Evolutionary conservation across 306 rosid species (phyloP).

Genomic region (Acacia crassicarpa): DNA sequence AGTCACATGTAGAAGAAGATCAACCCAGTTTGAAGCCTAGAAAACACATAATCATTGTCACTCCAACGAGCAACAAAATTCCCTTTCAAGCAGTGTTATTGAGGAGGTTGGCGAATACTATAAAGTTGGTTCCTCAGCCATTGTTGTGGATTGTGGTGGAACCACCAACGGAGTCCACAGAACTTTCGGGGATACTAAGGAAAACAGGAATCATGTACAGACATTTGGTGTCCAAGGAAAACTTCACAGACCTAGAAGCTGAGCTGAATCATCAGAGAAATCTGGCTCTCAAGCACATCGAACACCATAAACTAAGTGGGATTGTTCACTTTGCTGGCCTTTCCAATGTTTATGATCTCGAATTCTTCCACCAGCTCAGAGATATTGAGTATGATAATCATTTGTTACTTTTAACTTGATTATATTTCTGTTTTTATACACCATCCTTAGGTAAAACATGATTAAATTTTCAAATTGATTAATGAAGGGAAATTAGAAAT

Average conservation of each 20-base stretch:
- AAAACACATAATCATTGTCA: constrained; percentile 68
- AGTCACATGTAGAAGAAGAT: not conserved
- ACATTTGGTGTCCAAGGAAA: constrained; percentile 76
- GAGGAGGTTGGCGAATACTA: constrained; percentile 79
- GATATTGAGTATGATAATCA: constrained; percentile 65
- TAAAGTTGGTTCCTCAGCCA: constrained; percentile 69
- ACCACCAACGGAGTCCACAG: constrained; percentile 47
- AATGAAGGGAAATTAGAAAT: not conserved
- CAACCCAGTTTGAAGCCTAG: constrained; percentile 40
- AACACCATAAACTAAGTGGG: constrained; percentile 76
- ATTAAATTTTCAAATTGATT: constrained; percentile 2
- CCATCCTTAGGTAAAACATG: not conserved
- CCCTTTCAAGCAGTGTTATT: constrained; percentile 52
- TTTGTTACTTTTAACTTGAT: not conserved
- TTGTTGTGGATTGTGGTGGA: constrained; percentile 91
- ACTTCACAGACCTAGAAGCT: constrained; percentile 70
- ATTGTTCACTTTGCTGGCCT: constrained; percentile 94
- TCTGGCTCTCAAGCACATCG: constrained; percentile 84
- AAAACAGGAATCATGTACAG: constrained; percentile 89
- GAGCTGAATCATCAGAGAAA: constrained; percentile 88
- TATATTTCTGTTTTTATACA: not conserved
- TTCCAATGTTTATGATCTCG: constrained; percentile 81
- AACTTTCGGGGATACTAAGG: constrained; percentile 57
- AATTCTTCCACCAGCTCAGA: constrained; percentile 82
- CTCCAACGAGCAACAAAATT: constrained; percentile 71